A percentile compares a stretch with the other conserved stretches of the same genome.
Evolutionary conservation across 2,329 filamentous ascomycete genomes (phyloP).

Genomic region (Macrophomina tecta): DNA sequence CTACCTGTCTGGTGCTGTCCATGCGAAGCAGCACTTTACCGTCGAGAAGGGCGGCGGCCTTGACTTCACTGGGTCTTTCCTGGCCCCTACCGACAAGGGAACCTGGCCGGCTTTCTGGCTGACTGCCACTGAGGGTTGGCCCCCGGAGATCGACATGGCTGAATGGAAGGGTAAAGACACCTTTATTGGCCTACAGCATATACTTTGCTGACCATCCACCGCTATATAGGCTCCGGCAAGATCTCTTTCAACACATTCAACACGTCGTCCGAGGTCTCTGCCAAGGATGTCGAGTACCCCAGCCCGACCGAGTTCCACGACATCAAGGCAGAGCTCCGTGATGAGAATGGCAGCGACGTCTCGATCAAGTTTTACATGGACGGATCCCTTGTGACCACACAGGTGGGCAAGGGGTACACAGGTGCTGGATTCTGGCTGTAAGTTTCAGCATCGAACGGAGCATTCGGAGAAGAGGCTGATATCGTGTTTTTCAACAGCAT

Average conservation of each 20-base stretch:
- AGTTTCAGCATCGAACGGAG: slow-evolving; percentile 7
- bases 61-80: slow-evolving; percentile 48
- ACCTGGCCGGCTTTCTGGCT: slow-evolving; percentile 68
- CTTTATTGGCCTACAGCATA: background rate
- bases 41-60: slow-evolving; percentile 47
- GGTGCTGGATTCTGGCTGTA: slow-evolving; percentile 44
- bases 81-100: slow-evolving; percentile 47
- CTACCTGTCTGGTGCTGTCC: slow-evolving; percentile 59
- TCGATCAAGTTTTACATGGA: slow-evolving; percentile 63
- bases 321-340: slow-evolving; percentile 58
- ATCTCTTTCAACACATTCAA: slow-evolving; percentile 64
- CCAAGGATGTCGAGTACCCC: slow-evolving; percentile 57
- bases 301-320: slow-evolving; percentile 56
- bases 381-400: slow-evolving; percentile 55
- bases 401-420: slow-evolving; percentile 58
- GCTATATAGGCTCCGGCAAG: slow-evolving; percentile 47
- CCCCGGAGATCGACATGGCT: slow-evolving; percentile 65
- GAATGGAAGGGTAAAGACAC: slow-evolving; percentile 62
- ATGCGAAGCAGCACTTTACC: slow-evolving; percentile 51
- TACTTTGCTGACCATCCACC: background rate
- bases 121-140: slow-evolving; percentile 61
- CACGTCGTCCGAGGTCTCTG: slow-evolving; percentile 54
- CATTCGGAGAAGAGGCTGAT: background rate
- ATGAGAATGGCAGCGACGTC: slow-evolving; percentile 59
- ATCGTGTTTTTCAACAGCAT: slow-evolving; percentile 30